Percentiles rank a stretch among this genome's conserved stretches.
phyloP scores from a whole-genome alignment of 176 grass and related monocot genomes.

The Carex myosuroides region DNA sequence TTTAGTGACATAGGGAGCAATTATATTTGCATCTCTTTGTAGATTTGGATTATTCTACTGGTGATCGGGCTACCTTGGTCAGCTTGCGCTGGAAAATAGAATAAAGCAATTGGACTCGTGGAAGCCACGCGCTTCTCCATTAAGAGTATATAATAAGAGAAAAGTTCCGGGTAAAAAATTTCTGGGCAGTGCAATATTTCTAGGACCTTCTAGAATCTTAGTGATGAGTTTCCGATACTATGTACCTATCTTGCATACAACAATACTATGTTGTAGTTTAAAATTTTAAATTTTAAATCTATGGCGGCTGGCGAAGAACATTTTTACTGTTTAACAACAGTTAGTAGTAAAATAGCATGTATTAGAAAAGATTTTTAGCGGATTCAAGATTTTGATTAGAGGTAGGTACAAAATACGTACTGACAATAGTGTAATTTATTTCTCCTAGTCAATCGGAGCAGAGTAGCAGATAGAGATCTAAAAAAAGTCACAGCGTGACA shows the following conservation, averaged over 20 bases:
- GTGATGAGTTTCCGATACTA: not conserved
- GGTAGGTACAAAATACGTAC: no score
- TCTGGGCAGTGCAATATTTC: not conserved
- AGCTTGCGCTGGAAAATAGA: not conserved
- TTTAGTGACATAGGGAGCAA: not conserved
- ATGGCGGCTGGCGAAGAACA: no score
- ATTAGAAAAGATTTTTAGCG: no score
- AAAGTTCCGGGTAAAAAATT: not conserved
- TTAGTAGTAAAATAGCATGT: not conserved
- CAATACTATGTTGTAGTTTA: no score
- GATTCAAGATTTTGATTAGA: no score
- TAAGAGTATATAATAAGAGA: not conserved
- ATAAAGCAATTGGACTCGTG: not conserved
- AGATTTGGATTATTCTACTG: not conserved
- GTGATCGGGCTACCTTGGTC: not conserved
- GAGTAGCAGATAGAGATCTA: no score
- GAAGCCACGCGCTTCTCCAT: slow-evolving; percentile 5
- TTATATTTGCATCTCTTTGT: not conserved
- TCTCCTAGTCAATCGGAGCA: no score
- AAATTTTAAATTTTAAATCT: no score
- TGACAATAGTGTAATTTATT: no score
- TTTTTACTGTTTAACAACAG: no score
- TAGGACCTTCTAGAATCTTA: not conserved
- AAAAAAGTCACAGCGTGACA: no score
- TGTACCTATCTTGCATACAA: not conserved